Evolutionary conservation across 805 yeast genomes (phyloP).

Genomic region (Cyberlindnera misumaiensis): DNA sequence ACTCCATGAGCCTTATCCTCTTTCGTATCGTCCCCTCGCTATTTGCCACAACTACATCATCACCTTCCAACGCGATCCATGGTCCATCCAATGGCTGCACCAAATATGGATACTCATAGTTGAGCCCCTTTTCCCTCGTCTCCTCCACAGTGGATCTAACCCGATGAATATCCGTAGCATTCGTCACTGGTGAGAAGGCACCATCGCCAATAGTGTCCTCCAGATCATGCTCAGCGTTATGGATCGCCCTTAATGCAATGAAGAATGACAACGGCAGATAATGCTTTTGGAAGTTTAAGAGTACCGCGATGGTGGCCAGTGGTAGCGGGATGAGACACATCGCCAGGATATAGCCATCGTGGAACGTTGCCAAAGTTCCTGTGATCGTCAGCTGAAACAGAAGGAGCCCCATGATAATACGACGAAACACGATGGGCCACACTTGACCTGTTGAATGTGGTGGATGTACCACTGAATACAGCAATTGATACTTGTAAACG

Average conservation of each 20-base stretch:
- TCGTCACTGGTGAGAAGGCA: conserved; percentile 12
- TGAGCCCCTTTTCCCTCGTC: conserved; percentile 57
- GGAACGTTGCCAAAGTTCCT: conserved; percentile 75
- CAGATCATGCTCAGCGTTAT: conserved; percentile 33
- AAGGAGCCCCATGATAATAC: conserved; percentile 73
- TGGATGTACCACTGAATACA: conserved; percentile 88
- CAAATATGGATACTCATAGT: conserved; percentile 69
- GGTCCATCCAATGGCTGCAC: conserved; percentile 75
- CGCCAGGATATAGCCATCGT: conserved; percentile 72
- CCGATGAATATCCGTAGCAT: conserved; percentile 6
- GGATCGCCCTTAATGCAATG: conserved; percentile 81
- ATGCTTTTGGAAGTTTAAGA: conserved; percentile 77
- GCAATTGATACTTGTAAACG: conserved; percentile 84
- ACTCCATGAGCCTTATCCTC: conserved; percentile 32
- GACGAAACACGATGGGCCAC: conserved; percentile 84
- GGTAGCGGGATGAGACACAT: conserved; percentile 73
- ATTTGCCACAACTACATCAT: conserved; percentile 42
- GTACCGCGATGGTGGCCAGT: conserved; percentile 50
- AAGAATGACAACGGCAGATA: conserved; percentile 76
- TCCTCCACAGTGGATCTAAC: conserved; percentile 61
- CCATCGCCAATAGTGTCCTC: conserved; percentile 19
- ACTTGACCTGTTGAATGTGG: conserved; percentile 96
- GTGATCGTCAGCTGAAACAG: conserved; percentile 90
- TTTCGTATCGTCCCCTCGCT: conserved; percentile 32
- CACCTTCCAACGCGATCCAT: conserved; percentile 62